These are phyloP conservation scores for Heliamphora pulchella DNA, from an alignment of 179 eudicot species.

Conservation along the genomic window DNA sequence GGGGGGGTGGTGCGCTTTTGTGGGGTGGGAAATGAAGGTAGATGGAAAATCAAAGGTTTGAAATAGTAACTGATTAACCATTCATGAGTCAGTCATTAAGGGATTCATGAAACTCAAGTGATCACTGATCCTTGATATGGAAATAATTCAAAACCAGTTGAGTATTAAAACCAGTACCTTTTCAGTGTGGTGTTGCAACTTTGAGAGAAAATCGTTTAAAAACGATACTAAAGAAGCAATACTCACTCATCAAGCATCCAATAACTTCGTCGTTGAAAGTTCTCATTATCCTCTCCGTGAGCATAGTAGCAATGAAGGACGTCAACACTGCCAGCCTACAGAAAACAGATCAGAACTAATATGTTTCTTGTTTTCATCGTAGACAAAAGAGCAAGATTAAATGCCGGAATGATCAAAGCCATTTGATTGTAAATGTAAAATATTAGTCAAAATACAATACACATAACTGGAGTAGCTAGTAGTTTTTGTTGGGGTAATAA, in stretches of 20 bases:
- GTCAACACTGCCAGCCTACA: slow-evolving; percentile 24
- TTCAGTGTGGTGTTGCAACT: neutral
- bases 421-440: neutral
- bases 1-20: neutral
- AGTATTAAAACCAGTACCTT: neutral
- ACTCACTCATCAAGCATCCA: slow-evolving; percentile 30
- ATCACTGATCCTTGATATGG: neutral
- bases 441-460: neutral
- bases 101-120: slow-evolving; percentile 1
- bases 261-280: slow-evolving; percentile 28
- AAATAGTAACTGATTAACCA: neutral
- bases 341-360: slow-evolving; percentile 7
- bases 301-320: slow-evolving; percentile 28
- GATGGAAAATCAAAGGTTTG: neutral
- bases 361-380: neutral
- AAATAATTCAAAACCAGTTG: neutral
- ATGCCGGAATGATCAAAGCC: neutral
- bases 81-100: neutral
- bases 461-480: neutral
- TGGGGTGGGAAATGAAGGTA: neutral
- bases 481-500: neutral
- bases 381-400: neutral
- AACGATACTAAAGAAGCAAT: slow-evolving; percentile 10
- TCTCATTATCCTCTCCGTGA: slow-evolving; percentile 27
- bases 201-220: neutral